These are phyloP conservation scores for Candida lessepsii DNA, from an alignment of 805 yeast genomes.

Conservation along the genomic window DNA sequence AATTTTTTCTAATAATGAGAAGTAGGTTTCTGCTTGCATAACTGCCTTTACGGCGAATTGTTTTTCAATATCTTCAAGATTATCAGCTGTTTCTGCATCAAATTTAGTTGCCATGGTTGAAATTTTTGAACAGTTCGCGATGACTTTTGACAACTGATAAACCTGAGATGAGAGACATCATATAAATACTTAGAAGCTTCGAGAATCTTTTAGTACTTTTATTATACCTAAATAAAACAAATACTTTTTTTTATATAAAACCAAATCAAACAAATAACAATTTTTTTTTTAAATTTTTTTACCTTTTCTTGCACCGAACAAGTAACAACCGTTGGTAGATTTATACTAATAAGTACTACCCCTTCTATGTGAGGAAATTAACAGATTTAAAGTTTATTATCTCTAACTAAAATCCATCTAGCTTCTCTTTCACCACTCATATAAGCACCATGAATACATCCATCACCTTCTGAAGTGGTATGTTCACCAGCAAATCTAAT, in stretches of 20 bases:
- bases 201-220: too few relatives aligned
- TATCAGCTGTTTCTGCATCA: constrained; percentile 89
- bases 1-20: constrained; percentile 70
- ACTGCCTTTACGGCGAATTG: constrained; percentile 99
- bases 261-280: too few relatives aligned
- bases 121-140: background rate
- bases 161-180: background rate
- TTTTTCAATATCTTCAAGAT: constrained; percentile 85
- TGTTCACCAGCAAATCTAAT: constrained; percentile 92
- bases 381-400: background rate
- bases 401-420: constrained; percentile 25
- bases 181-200: too few relatives aligned
- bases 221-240: too few relatives aligned
- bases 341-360: too few relatives aligned
- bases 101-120: constrained; percentile 43
- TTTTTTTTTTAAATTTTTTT: too few relatives aligned
- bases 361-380: too few relatives aligned
- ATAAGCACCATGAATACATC: constrained; percentile 93
- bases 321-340: too few relatives aligned
- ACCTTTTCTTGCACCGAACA: too few relatives aligned
- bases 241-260: too few relatives aligned
- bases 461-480: constrained; percentile 80
- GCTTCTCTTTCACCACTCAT: constrained; percentile 66
- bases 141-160: background rate
- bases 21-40: constrained; percentile 91